Percentiles rank a stretch among this genome's conserved stretches.
Conservation (phyloP, 306 rosid species). For the Ceratonia siliqua region DNA sequence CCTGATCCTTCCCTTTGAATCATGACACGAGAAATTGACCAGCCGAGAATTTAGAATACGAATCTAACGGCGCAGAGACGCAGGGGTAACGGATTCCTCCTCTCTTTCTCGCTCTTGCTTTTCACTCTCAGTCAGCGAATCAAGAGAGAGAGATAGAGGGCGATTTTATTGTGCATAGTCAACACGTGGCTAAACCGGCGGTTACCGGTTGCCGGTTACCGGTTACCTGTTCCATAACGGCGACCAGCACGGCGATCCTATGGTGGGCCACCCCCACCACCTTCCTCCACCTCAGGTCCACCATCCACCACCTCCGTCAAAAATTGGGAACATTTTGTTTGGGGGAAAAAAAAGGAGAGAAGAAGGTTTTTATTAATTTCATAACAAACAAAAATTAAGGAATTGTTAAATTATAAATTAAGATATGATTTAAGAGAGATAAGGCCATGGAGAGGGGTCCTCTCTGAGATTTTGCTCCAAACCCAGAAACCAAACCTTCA, state of each 20-base stretch:
- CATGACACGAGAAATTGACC: constrained; percentile 39
- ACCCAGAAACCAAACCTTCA: constrained; percentile 41
- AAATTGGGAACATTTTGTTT: background rate
- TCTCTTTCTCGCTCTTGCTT: background rate
- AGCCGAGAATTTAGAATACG: constrained; percentile 36
- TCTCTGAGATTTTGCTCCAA: constrained; percentile 49
- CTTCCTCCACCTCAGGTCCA: constrained; percentile 28
- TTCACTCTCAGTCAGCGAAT: background rate
- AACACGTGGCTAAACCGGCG: constrained; percentile 55
- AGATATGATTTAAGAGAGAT: constrained; percentile 48
- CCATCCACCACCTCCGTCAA: constrained; percentile 22
- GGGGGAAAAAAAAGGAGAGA: background rate
- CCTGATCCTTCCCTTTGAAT: background rate
- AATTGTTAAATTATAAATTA: constrained; percentile 36
- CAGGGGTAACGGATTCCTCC: constrained; percentile 30
- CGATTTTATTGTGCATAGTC: constrained; percentile 23
- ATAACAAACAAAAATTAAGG: background rate
- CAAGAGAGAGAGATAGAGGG: background rate
- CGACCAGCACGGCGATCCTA: constrained; percentile 33
- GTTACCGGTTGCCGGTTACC: constrained; percentile 40
- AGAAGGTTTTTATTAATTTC: background rate
- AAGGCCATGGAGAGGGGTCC: constrained; percentile 43
- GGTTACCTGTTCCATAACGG: constrained; percentile 26
- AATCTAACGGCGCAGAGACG: constrained; percentile 42
- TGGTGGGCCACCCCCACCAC: constrained; percentile 44